Evolutionary conservation across 164 flowering plant genomes (phyloP).

Genomic region (Umbilicus rupestris): DNA sequence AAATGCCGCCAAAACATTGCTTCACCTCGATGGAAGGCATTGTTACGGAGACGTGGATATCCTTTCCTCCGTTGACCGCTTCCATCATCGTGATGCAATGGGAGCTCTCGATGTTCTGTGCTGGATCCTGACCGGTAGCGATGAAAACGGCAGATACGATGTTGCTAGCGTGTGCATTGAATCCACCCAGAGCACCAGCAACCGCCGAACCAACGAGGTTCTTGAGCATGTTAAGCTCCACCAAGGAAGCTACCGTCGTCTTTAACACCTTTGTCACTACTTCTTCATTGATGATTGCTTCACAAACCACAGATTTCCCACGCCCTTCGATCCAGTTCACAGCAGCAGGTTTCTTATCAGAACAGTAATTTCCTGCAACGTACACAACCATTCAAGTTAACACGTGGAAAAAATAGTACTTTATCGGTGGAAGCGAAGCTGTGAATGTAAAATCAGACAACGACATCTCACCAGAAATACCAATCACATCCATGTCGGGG

Average conservation of each 20-base stretch:
- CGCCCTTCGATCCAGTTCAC: conserved; percentile 91
- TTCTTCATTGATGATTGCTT: conserved; percentile 67
- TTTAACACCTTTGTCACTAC: conserved; percentile 68
- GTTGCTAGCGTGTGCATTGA: conserved; percentile 83
- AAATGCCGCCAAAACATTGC: too few relatives aligned
- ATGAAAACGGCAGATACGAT: conserved; percentile 72
- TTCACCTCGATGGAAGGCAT: conserved; percentile 95
- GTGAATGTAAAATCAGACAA: neutral
- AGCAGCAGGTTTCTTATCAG: conserved; percentile 82
- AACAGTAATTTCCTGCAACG: conserved; percentile 54
- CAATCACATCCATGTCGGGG: conserved; percentile 79
- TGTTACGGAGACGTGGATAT: conserved; percentile 69
- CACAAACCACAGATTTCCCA: conserved; percentile 80
- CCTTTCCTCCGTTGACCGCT: conserved; percentile 64
- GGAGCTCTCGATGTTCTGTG: conserved; percentile 84
- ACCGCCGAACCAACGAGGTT: conserved; percentile 78
- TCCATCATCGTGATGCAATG: conserved; percentile 93
- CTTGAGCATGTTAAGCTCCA: conserved; percentile 83
- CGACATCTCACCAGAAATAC: conserved; percentile 53
- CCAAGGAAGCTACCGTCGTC: conserved; percentile 64
- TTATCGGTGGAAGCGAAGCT: too few relatives aligned
- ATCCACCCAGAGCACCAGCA: conserved; percentile 86
- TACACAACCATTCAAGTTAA: neutral
- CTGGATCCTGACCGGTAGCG: conserved; percentile 93
- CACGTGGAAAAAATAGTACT: too few relatives aligned